Conservation (phyloP, 257 asterid genomes). For the Nicotiana paniculata region DNA sequence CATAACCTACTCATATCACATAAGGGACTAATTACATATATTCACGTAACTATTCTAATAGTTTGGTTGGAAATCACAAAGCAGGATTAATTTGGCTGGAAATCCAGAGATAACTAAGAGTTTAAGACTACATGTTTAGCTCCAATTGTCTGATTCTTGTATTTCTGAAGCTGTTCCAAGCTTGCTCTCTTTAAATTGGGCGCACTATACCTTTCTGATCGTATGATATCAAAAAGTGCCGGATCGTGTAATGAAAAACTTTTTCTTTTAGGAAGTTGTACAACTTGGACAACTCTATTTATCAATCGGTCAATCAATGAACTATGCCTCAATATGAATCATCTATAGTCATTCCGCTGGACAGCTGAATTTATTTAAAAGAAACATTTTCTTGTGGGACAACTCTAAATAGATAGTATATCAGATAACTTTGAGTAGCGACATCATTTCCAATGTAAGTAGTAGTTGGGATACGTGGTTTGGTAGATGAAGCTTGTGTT, state of each 20-base stretch:
- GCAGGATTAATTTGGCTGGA: background rate
- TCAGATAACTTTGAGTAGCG: background rate
- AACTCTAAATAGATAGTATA: background rate
- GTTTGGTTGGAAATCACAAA: background rate
- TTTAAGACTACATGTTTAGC: background rate
- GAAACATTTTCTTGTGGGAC: background rate
- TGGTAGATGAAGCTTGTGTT: background rate
- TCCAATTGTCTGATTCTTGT: background rate
- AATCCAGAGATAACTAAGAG: background rate
- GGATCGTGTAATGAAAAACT: background rate
- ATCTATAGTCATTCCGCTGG: background rate
- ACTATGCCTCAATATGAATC: background rate
- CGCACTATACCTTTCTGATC: background rate
- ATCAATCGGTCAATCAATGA: background rate
- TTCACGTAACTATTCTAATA: too few species aligned
- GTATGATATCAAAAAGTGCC: background rate
- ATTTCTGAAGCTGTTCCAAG: background rate
- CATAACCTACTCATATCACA: too few species aligned
- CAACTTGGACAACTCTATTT: background rate
- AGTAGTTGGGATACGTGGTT: background rate
- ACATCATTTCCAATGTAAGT: background rate
- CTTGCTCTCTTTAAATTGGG: background rate
- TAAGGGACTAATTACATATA: too few species aligned
- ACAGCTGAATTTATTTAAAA: background rate
- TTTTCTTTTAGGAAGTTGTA: background rate